These are phyloP conservation scores for Cladorrhinum samala DNA, from an alignment of 495 filamentous ascomycete genomes.

Conservation along the genomic window DNA sequence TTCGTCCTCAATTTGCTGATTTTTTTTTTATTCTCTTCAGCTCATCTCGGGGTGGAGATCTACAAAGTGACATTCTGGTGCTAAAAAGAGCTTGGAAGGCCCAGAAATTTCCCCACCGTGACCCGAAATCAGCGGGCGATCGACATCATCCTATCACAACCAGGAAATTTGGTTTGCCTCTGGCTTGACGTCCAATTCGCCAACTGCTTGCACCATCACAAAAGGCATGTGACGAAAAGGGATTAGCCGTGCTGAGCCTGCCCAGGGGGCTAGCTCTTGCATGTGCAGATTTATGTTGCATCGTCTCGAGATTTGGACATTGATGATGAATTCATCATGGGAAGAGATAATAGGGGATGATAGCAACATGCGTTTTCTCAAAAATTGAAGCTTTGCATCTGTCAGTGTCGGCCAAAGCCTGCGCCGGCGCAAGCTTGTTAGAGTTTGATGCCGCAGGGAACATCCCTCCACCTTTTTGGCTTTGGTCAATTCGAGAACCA, in stretches of 20 bases:
- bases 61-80: not conserved
- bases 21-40: not conserved
- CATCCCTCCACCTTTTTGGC: not conserved
- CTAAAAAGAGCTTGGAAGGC: not conserved
- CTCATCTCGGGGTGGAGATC: not conserved
- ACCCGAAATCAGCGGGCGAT: constrained; percentile 14
- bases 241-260: constrained; percentile 13
- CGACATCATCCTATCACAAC: constrained; percentile 26
- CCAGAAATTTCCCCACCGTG: not conserved
- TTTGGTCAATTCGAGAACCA: not conserved
- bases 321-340: constrained; percentile 6
- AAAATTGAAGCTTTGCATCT: no score
- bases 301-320: not conserved
- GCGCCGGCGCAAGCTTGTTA: not conserved
- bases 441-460: not conserved
- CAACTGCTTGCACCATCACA: constrained; percentile 20
- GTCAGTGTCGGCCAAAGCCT: not conserved
- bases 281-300: not conserved
- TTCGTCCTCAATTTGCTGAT: not conserved
- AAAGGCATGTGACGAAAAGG: constrained; percentile 14
- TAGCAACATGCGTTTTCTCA: not conserved
- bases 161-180: constrained; percentile 25
- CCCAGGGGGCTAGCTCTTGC: not conserved
- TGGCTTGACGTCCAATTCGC: constrained; percentile 25
- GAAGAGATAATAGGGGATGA: not conserved